Base-by-base conservation (phyloP, 2,329 filamentous ascomycete species). In the Fusarium pseudocircinatum region DNA sequence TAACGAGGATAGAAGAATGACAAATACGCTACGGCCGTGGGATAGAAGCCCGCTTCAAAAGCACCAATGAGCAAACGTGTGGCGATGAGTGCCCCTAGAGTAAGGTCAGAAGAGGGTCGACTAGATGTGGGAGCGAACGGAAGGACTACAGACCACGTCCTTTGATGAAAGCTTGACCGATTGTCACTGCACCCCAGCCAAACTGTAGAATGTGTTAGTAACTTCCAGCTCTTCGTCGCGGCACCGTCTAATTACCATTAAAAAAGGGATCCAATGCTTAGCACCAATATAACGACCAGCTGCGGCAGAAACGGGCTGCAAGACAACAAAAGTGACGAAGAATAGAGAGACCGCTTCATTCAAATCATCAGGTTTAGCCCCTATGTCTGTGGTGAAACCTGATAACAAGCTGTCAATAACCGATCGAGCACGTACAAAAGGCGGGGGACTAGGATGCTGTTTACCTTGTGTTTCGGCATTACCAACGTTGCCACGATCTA, bases 401-500 rank as follows among this genome's bases (percentile, higher is more conserved):
- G 36, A 20, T 16, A 32, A 24, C 26, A 20, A 30, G 53, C 24
- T 56, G 62, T 64, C 22, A 34, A 43, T 14, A 22, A 59, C 28
- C 18, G n/a, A 39, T 30, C 13, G 22, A 37, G 32, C 20, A 47
- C 16, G 14, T 10, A 16, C 24, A 34, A 36, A 53, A 20, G 36
- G 32, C 36, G 26, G 24, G n/a, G 18, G 39, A 30, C 34, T 9
- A 42, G 20, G 42, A 24, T 47, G 20, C 12, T n/a, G 18, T 34
- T 60, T 59, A 82, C 82, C 76, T 76, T 82, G 75, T 9, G 82
- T 80, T 65, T 83, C 80, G 11, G 83, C 83, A 66, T 84, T 84
- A 34, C 83, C 83, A 37, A 84, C 78, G 34, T 84, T 84, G 28
- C 81, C 79, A 37, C 82, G 79, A 66, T 84, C 83, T 5, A 84